Evolutionary conservation across 108 stramenopile species (phyloP), one percentile per base, ranked within the genome.

Genomic region (Discostella pseudostelligera): DNA sequence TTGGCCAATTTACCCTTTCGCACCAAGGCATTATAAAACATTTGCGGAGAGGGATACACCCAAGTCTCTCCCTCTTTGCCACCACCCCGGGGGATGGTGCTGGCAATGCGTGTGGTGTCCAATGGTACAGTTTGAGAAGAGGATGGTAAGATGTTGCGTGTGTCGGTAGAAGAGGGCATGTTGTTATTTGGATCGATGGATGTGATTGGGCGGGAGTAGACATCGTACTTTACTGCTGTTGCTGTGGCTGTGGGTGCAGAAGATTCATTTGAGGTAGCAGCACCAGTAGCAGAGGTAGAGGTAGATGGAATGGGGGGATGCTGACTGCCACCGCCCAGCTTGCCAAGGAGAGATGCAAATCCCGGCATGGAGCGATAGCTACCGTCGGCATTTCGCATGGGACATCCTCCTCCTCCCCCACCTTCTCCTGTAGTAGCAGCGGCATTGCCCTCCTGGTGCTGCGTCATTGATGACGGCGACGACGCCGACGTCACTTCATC

Each of bases 1-100:
- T 32, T 32, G 0, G 82, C 92, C 58, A 89, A 69, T 81, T 99
- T 98, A 21, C 88, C 90, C 69, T 99, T 99, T 21, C 99, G 80
- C 0, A 84, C 82, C 35, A 99, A 80, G 7, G 97, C 91, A 80
- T 99, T 99, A 80, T 93, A 99, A 72, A 99, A 99, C 97, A 97
- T 97, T 74, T 98, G 98, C 3, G 97, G 95, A 17, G 84, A 86
- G 2, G 97, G 97, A 81, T 97, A 98, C 14, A 88, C 90, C 97
- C 97, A 98, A 0, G 97, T 97, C 4, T 60, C 72, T n/a, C 62
- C 61, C 3, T 65, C 74, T 13, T 58, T 67, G n/a, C 62, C 45
- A 10, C 75, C 70, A 32, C 80, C 83, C 59, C 98, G 98, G 17
- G 97, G 97, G 54, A 99, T 99, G 45, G 71, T 89, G 25, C 82